Evolutionary conservation across 1,284 basidiomycete species (phyloP), one percentile per base, ranked within the genome.

Genomic region (Apiotrichum akiyoshidainum): DNA sequence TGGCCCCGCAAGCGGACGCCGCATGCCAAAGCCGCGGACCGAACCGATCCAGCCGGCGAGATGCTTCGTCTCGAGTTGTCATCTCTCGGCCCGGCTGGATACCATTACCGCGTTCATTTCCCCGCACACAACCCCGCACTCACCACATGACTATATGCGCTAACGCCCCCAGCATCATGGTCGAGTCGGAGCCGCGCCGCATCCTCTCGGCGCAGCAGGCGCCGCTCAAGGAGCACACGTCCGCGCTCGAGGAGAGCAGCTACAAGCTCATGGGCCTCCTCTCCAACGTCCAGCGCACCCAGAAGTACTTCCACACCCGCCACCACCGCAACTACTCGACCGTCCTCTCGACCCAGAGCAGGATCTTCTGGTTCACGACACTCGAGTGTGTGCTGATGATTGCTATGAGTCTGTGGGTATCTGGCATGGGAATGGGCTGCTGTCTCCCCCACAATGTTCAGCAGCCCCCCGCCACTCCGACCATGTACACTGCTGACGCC

Each of bases 171-270:
- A 79, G 78, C 76, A 94, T 95, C 77, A 92, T 95, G 90, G 90
- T 96, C 61, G 92, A 96, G 81, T 92, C 88, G 63, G 93, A 97
- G 75, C 93, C 93, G 1, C 81, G 93, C 52, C 82, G 90, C 54
- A 87, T 87, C 31, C 89, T 90, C 68, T 84, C 89, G 0, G 86
- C 86, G 4, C 89, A 94, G 78, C 76, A 78, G 58, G 74, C 72
- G 26, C 77, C 77, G 19, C 85, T 97, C 49, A 81, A 87, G 19
- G 92, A 96, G 61, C 92, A 96, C 68, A 95, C 93, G 22, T 90
- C 85, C 57, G 85, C 89, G 14, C 80, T 97, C 57, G 92, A 97
- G 77, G 93, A 97, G 81, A 92, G 89, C 74, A 87, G 94, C 58
- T 95, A 91, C 80, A 86, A 90, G 64, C 80, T 97, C 59, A 90